A percentile compares a stretch with the other conserved stretches of the same genome.
These are phyloP conservation scores for Cercis canadensis DNA, from an alignment of 306 rosid genomes.

Conservation along the genomic window DNA sequence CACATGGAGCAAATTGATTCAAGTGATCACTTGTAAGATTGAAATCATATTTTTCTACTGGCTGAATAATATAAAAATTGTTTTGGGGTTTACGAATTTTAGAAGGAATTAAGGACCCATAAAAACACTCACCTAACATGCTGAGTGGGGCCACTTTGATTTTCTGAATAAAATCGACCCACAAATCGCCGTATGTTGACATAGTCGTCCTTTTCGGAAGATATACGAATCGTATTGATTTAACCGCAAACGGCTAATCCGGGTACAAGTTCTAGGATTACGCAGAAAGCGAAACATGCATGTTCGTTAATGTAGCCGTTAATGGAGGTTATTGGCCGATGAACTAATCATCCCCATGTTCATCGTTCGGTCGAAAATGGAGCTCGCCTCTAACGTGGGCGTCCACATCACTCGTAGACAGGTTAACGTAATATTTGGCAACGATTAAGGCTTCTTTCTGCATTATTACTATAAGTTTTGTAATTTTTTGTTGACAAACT, in stretches of 20 bases:
- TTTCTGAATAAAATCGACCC: background rate
- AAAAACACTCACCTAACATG: background rate
- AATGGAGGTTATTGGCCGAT: constrained; percentile 50
- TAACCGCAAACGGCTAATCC: constrained; percentile 18
- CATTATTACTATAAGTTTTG: too few species aligned
- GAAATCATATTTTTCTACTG: too few species aligned
- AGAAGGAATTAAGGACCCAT: too few species aligned
- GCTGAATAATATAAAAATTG: too few species aligned
- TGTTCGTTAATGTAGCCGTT: constrained; percentile 49
- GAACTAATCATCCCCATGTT: constrained; percentile 14
- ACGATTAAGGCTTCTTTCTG: constrained; percentile 15
- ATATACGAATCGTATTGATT: constrained; percentile 32
- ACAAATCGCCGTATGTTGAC: background rate
- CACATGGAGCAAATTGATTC: too few species aligned
- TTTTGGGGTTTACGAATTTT: too few species aligned
- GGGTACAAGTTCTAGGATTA: background rate
- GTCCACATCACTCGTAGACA: constrained; percentile 31
- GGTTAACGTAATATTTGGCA: constrained; percentile 30
- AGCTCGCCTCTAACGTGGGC: constrained; percentile 9
- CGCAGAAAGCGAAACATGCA: constrained; percentile 2
- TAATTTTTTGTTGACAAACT: too few species aligned
- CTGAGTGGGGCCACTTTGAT: background rate
- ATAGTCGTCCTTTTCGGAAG: constrained; percentile 1
- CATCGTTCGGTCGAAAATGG: constrained; percentile 16
- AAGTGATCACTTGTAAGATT: too few species aligned